Evolutionary conservation across 1,284 basidiomycete genomes (phyloP), one percentile per base, ranked within the genome.

Genomic region (Blastosporella zonata): DNA sequence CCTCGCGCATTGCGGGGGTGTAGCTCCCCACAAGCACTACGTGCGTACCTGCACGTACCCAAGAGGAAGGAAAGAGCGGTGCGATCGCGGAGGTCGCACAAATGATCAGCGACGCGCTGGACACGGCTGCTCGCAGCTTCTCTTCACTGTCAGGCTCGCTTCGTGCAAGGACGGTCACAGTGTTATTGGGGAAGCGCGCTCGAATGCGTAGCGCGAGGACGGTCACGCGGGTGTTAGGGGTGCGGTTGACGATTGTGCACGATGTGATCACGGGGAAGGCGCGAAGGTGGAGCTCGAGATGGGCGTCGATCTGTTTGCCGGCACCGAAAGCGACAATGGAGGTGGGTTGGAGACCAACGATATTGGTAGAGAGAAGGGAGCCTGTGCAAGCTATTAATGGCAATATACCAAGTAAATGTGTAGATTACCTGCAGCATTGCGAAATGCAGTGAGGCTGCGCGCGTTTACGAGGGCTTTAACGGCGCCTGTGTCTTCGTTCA

Each of bases 21-120:
- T 90, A 94, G 47, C 87, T 90, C n/a, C 92, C 90, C 27, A 93
- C 79, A 2, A 94, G 69, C 52, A 90, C 81, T 34, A 94, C 58
- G 58, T 91, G 87, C 0, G 87, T 75, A 0, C 84, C 83, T 0
- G 74, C 59, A 6, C 73, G 71, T 12, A 88, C 78, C 73, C 77
- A 83, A 0, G 68, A 60, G 0, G 81, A 77, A 1, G 79, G 75
- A 60, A 94, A 93, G 6, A 93, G 77, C 0, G 92, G 82, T 2
- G 53, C 56, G 0, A 76, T 80, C 6, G 90, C 85, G 0, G 89
- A 79, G 0, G 92, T 95, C 1, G 89, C 87, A n/a, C 87, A 86
- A 47, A 85, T 76, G 35, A 90, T 77, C 34, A 89, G 71, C 38
- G 82, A 67, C 1, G 82, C 81, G 0, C 47, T 39, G 6, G 59